These are phyloP conservation scores for Senna tora DNA, from an alignment of 306 rosid genomes.

Conservation along the genomic window DNA sequence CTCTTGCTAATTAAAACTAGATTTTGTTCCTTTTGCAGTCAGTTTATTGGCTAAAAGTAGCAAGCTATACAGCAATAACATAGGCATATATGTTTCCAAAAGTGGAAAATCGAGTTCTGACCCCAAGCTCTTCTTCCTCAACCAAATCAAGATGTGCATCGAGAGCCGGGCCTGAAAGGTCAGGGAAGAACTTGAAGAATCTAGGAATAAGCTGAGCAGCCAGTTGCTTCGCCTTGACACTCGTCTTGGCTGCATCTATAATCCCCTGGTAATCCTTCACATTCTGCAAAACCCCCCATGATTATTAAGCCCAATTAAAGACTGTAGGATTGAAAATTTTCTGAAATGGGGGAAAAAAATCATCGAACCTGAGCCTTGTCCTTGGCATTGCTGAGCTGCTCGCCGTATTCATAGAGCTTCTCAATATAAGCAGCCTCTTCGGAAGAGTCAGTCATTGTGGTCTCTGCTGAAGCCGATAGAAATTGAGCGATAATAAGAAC, in stretches of 20 bases:
- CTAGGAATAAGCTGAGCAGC: conserved; percentile 98
- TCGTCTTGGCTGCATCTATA: conserved; percentile 67
- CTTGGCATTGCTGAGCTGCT: conserved; percentile 81
- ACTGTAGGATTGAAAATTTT: conserved; percentile 17
- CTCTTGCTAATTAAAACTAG: neutral
- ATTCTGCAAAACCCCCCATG: conserved; percentile 44
- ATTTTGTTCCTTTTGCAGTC: neutral
- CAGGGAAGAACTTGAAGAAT: conserved; percentile 94
- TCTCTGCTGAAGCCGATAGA: conserved; percentile 40
- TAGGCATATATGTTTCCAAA: neutral
- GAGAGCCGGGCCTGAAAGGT: conserved; percentile 77
- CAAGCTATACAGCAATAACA: neutral
- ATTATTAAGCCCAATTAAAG: conserved; percentile 16
- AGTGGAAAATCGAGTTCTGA: conserved; percentile 43
- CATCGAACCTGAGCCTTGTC: conserved; percentile 83
- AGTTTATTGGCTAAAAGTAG: conserved; percentile 24
- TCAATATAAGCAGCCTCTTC: conserved; percentile 80
- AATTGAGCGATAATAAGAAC: conserved; percentile 39
- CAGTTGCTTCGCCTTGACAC: conserved; percentile 81
- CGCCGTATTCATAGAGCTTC: conserved; percentile 92
- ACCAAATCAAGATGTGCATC: conserved; percentile 89
- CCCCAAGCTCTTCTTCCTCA: conserved; percentile 97
- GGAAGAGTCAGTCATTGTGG: conserved; percentile 70
- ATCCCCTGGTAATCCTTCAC: conserved; percentile 46
- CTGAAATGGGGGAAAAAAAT: neutral